Conservation (phyloP, 2,329 filamentous ascomycete genomes). For the Clathrospora elynae region DNA sequence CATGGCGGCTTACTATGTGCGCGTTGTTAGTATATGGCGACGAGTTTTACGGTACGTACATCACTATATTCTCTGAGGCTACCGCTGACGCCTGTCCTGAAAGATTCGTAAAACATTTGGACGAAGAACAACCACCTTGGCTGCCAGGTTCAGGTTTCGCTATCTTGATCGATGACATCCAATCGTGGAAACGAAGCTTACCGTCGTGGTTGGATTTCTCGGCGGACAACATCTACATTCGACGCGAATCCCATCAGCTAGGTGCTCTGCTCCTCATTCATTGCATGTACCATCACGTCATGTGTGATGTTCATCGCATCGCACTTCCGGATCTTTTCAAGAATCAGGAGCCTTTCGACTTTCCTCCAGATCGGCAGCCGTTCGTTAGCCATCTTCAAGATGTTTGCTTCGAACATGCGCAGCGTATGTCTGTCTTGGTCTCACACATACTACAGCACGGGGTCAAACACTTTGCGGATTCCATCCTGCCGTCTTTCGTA, state of each 20-base stretch:
- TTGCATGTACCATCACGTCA: conserved; percentile 44
- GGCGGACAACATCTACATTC: conserved; percentile 43
- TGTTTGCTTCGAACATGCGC: conserved; percentile 41
- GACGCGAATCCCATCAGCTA: conserved; percentile 41
- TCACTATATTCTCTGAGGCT: neutral
- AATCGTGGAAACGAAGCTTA: conserved; percentile 36
- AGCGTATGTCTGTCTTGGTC: conserved; percentile 35
- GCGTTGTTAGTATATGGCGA: conserved; percentile 42
- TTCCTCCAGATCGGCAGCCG: conserved; percentile 30
- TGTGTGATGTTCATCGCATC: conserved; percentile 42
- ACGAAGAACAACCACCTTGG: conserved; percentile 41
- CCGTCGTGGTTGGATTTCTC: conserved; percentile 42
- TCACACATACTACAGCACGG: conserved; percentile 39
- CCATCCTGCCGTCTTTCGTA: conserved; percentile 41
- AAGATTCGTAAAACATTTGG: conserved; percentile 41
- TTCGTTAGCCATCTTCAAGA: conserved; percentile 36
- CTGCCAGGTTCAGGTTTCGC: conserved; percentile 35
- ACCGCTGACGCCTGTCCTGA: neutral
- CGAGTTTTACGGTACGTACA: conserved; percentile 34
- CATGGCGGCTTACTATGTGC: conserved; percentile 41
- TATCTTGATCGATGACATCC: conserved; percentile 31
- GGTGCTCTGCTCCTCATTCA: conserved; percentile 41
- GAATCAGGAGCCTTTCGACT: conserved; percentile 37
- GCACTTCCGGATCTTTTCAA: conserved; percentile 40
- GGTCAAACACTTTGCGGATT: conserved; percentile 41